These are phyloP conservation scores for Kodamaea arcana DNA, from an alignment of 1,139 yeast species.

Conservation along the genomic window DNA sequence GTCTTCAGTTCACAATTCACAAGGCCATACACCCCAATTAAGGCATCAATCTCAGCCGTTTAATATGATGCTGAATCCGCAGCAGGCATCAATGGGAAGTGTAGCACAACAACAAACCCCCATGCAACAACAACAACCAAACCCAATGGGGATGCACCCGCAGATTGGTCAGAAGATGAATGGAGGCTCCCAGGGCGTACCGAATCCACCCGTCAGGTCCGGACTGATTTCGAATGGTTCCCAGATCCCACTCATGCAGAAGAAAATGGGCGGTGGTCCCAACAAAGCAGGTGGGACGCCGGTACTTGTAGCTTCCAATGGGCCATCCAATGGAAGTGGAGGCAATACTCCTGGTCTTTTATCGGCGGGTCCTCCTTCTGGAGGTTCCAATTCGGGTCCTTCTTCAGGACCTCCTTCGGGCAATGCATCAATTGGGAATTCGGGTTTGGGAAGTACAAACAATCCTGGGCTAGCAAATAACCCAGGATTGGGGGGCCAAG, in stretches of 20 bases:
- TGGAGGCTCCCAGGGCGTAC: slow-evolving; percentile 7
- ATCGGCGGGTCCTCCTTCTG: slow-evolving; percentile 1
- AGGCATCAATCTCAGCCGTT: slow-evolving; percentile 22
- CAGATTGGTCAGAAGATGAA: slow-evolving; percentile 6
- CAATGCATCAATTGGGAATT: not conserved
- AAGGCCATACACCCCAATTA: slow-evolving; percentile 29
- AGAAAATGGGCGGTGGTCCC: slow-evolving; percentile 1
- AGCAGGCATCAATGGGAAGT: too few species aligned
- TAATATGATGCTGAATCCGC: slow-evolving; percentile 3
- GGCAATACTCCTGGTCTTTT: slow-evolving; percentile 1
- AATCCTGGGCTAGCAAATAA: not conserved
- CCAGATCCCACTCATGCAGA: slow-evolving; percentile 3
- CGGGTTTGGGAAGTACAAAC: not conserved
- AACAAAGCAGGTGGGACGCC: not conserved
- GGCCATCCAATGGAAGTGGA: not conserved
- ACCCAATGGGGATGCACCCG: slow-evolving; percentile 3
- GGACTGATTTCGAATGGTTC: not conserved
- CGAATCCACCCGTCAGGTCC: not conserved
- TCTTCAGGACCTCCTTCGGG: not conserved
- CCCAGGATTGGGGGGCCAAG: not conserved
- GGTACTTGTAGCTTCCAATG: slow-evolving; percentile 1
- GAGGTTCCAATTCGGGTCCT: not conserved
- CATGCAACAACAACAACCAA: slow-evolving; percentile 7
- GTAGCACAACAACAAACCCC: slow-evolving; percentile 8
- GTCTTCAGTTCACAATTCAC: slow-evolving; percentile 20